Conservation (phyloP, 257 asterid genomes). For the Capsicum baccatum region DNA sequence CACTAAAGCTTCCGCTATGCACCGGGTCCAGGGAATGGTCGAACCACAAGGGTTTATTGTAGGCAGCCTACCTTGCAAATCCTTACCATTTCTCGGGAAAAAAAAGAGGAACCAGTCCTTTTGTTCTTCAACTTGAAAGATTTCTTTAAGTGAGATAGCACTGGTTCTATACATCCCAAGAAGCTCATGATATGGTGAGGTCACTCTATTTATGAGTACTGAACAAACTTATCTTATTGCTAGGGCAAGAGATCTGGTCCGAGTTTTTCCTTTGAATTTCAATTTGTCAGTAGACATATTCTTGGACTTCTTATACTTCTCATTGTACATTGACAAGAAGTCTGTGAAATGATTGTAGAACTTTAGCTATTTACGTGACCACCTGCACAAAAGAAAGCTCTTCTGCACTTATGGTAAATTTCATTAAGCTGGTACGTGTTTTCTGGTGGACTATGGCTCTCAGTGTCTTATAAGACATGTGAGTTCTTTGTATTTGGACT, state of each 20-base stretch:
- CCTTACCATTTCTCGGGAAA: not conserved
- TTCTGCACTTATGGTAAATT: conserved; percentile 1
- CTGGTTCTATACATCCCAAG: conserved; percentile 17
- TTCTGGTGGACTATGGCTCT: not conserved
- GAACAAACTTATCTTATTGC: conserved; percentile 11
- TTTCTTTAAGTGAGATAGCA: not conserved
- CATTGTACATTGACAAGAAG: not conserved
- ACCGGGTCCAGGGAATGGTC: too few relatives aligned
- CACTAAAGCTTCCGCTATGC: too few relatives aligned
- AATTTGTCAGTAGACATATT: conserved; percentile 9
- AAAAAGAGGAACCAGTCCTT: not conserved
- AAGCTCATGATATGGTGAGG: conserved; percentile 14
- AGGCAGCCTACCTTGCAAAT: not conserved
- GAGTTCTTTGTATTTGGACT: conserved; percentile 14
- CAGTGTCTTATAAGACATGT: not conserved
- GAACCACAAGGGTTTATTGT: too few relatives aligned
- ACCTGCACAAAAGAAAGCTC: not conserved
- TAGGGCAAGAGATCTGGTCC: not conserved
- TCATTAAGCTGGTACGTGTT: not conserved
- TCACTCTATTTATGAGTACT: not conserved
- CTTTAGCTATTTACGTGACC: conserved; percentile 18
- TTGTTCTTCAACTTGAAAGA: conserved; percentile 18
- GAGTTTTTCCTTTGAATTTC: not conserved
- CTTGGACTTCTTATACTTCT: not conserved
- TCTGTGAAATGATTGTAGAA: not conserved